Evolutionary conservation across 805 yeast genomes (phyloP), one percentile per base, ranked within the genome.

Genomic region (Barnettozyma siamensis): DNA sequence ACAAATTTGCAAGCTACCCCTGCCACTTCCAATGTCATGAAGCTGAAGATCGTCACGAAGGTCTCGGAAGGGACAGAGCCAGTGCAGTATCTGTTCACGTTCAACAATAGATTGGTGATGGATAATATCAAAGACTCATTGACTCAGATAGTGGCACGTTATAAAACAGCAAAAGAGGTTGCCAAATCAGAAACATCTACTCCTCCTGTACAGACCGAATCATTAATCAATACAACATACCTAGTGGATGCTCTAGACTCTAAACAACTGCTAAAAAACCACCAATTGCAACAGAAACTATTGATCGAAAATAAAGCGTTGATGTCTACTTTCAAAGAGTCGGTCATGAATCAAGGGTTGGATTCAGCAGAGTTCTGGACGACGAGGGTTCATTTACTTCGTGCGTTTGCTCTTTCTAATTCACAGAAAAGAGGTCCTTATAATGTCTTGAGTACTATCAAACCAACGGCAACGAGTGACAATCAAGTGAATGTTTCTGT

Each of bases 401-500:
- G 98, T 40, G 88, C 96, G 0, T 87, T 76, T 64, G 96, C 97
- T 1, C 73, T 93, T 48, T 76, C 91, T 8, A 75, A 78, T 15
- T 76, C 88, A 17, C 99, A 93, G 57, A 84, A 85, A 49, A 71
- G 83, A 37, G 99, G 99, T 0, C 93, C 96, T 0, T 93, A 89
- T 59, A 93, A 93, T 57, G 98, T 93, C 0, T 66, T 93, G 40
- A 83, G 95, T 33, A 88, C 98, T 0, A 91, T 93, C 48, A 87
- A 85, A 55, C 96, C 98, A 0, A 91, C 88, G 7, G 95, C 96
- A 0, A 80, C 94, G 0, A 76, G 87, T 41, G 98, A 91, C 56
- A 91, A 91, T 62, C 87, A 88, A 58, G 95, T 91, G 43, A 89
- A 88, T 60, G 95, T 93, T 37, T 83, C 88, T 41, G 84, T 93